Evolutionary conservation across 805 yeast genomes (phyloP).

Genomic region (Saturnispora kantuleensis): DNA sequence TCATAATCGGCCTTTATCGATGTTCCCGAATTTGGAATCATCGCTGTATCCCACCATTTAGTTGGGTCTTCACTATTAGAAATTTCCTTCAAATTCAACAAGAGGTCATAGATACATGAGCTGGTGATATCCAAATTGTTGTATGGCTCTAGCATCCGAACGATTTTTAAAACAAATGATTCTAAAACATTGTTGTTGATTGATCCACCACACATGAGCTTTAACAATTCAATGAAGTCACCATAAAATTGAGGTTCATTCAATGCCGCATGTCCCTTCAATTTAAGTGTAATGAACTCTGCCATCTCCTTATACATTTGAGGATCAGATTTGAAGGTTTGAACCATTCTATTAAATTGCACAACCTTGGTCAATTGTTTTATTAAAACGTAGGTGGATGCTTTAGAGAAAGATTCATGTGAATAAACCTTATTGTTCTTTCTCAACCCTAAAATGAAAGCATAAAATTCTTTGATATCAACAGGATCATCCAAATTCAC

Average conservation of each 20-base stretch:
- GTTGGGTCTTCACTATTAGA: slow-evolving; percentile 37
- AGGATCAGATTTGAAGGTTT: slow-evolving; percentile 20
- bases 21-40: slow-evolving; percentile 34
- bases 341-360: slow-evolving; percentile 25
- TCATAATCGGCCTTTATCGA: slow-evolving; percentile 36
- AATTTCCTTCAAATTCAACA: slow-evolving; percentile 26
- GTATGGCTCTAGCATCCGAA: slow-evolving; percentile 25
- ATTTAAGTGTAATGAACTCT: slow-evolving; percentile 12
- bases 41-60: slow-evolving; percentile 37
- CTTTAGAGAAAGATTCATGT: slow-evolving; percentile 14
- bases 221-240: slow-evolving; percentile 36
- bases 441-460: slow-evolving; percentile 40
- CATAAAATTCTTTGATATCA: slow-evolving; percentile 27
- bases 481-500: slow-evolving; percentile 12
- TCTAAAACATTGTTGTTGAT: slow-evolving; percentile 37
- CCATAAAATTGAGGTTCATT: slow-evolving; percentile 24
- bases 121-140: slow-evolving; percentile 38
- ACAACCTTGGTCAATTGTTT: slow-evolving; percentile 33
- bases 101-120: slow-evolving; percentile 43
- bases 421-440: slow-evolving; percentile 34
- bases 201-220: slow-evolving; percentile 49
- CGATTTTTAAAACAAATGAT: slow-evolving; percentile 36
- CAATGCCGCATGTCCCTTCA: neutral
- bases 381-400: slow-evolving; percentile 34
- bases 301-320: slow-evolving; percentile 21